Base-by-base conservation (phyloP, 345 rosid species). In the Microthlaspi erraticum region DNA sequence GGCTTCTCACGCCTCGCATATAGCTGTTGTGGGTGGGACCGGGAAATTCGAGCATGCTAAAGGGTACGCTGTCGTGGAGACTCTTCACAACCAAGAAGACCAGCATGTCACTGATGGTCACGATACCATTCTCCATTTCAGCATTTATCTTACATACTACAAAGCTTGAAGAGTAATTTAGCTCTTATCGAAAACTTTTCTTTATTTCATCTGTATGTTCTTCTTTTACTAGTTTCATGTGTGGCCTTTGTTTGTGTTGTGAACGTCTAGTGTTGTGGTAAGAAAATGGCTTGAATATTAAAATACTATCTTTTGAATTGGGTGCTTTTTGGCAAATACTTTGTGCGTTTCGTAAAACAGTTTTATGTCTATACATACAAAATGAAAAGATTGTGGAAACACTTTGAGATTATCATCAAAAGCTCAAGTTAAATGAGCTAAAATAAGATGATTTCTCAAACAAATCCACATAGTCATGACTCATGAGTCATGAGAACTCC, bases 71-170 rank as follows among this genome's bases (percentile, higher is more conserved):
- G 70, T 75, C 1, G 86, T 93, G 17, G 91, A 83, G 82, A 85
- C 87, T 2, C 62, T 93, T 14, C 89, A 79, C 36, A 67, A 74
- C 58, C 81, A 81, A 61, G 84, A 74, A 59, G 78, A 88, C 70
- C 90, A 89, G 43, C 97, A 87, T 68, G 84, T 81, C 7, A 85
- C 96, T 0, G 97, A 90, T 46, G 96, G 99, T 20, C 87, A 77
- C 18, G 97, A 93, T 17, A 87, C 96, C 2, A 78, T 94, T 31
- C 78, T 83, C 67, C 85, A 91, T 64, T 83, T 86, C 73, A 82
- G 49, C 58, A 86, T 93, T 65, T 85, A 86, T 56, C 80, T 91
- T 20, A 79, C 87, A 12, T 74, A 66, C 8, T 68, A 83, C 46
- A 75, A 75, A 33, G 78, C 48, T 66, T 69, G 67, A 74, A 51